A percentile compares a stretch with the other conserved stretches of the same genome.
Conservation (phyloP, 2,329 filamentous ascomycete species). For the Fusarium sororula region DNA sequence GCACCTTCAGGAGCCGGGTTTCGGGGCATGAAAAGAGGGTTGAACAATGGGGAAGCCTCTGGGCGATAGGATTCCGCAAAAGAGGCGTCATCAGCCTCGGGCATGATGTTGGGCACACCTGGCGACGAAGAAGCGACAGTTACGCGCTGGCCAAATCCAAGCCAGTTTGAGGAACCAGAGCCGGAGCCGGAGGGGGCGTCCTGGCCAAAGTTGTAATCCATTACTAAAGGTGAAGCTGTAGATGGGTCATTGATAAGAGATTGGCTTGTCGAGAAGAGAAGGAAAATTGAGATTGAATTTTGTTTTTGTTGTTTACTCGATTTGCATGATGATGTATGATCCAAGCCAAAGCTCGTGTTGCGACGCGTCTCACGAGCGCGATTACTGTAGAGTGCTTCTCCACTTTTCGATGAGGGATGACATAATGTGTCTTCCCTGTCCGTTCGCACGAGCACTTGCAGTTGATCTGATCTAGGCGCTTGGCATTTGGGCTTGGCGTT, state of each 20-base stretch:
- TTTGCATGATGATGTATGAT: constrained; percentile 15
- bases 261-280: neutral
- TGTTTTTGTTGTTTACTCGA: constrained; percentile 20
- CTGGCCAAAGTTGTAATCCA: constrained; percentile 34
- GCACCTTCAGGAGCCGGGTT: constrained; percentile 10
- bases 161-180: constrained; percentile 28
- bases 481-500: constrained; percentile 19
- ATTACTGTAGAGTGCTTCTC: neutral
- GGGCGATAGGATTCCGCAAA: constrained; percentile 41
- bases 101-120: constrained; percentile 15
- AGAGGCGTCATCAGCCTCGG: constrained; percentile 29
- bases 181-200: constrained; percentile 21
- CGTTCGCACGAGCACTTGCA: constrained; percentile 15
- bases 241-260: neutral
- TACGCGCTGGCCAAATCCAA: constrained; percentile 30
- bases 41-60: constrained; percentile 38
- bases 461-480: constrained; percentile 17
- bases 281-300: constrained; percentile 3
- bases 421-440: neutral
- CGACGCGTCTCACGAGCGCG: constrained; percentile 8
- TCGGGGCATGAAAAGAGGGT: constrained; percentile 21
- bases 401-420: neutral
- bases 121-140: constrained; percentile 30
- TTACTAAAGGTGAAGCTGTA: neutral
- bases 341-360: neutral